Evolutionary conservation across 208 protist species (phyloP), one percentile per base, ranked within the genome.

Genomic region (Kentomonas sorsogonicus): DNA sequence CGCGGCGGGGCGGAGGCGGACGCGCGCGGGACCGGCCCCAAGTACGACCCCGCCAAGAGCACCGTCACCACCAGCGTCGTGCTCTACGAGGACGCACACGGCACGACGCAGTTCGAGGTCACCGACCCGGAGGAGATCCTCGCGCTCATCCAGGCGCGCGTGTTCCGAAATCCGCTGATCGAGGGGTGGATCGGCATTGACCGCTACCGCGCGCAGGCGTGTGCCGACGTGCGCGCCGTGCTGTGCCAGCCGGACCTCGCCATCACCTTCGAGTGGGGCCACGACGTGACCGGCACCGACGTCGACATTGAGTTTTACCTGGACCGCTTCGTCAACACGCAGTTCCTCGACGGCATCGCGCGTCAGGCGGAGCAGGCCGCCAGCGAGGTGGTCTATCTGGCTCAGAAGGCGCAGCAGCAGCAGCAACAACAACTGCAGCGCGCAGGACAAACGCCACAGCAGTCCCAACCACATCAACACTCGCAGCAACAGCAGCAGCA

Each of bases 81-180:
- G 20, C 74, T 94, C 15, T 53, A 66, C 27, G 66, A 69, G n/a
- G 69, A 81, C 31, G 69, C 68, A 23, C 51, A 74, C 1, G 77
- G 69, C 18, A 46, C 74, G 30, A 79, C 89, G 38, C 60, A 72
- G 45, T 85, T 92, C 47, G 53, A 40, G 16, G 80, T 85, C 26
- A 82, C 80, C 20, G 57, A 71, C 43, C 56, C 74, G 2, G 63
- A 68, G 18, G 79, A 91, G 34, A 80, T 89, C 36, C 56, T 86
- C 29, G 57, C 69, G 20, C 75, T 94, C 34, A 71, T 85, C 27
- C 75, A 85, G 40, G 90, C 88, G 16, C 67, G 71, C 58, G 79
- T 92, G 38, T 94, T 80, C 60, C 81, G 88, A 27, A 81, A 94
- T 41, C 88, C 88, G 1, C 58, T 85, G 5, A 87, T 92, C 56